A percentile compares a stretch with the other conserved stretches of the same genome.
Conservation (phyloP, 768 basidiomycete species). For the Mycena vitilis region DNA sequence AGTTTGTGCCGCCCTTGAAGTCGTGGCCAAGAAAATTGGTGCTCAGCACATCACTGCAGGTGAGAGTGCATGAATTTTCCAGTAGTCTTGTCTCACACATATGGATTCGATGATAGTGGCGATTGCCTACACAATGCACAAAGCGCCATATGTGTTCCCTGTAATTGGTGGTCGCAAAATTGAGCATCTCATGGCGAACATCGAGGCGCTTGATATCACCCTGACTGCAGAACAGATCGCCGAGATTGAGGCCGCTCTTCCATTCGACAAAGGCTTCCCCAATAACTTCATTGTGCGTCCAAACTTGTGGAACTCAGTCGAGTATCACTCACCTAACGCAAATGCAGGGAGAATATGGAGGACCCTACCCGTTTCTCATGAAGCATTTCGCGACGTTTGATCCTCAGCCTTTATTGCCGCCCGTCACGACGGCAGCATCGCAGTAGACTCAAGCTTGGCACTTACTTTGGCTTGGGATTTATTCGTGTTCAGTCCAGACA, state of each 20-base stretch:
- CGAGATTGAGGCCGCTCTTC: slow-evolving; percentile 47
- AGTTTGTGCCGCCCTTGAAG: slow-evolving; percentile 49
- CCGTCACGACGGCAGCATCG: background rate
- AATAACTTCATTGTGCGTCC: background rate
- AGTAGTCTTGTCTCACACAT: background rate
- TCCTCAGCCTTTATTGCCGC: slow-evolving; percentile 1
- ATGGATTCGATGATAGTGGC: background rate
- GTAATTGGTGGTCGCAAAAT: slow-evolving; percentile 54
- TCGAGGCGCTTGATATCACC: slow-evolving; percentile 53
- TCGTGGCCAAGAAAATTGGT: slow-evolving; percentile 54
- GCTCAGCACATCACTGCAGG: slow-evolving; percentile 42
- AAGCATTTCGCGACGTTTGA: background rate
- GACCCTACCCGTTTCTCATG: slow-evolving; percentile 5
- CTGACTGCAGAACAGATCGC: slow-evolving; percentile 51
- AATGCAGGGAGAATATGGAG: background rate
- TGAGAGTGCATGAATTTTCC: slow-evolving; percentile 8
- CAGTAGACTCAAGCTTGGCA: background rate
- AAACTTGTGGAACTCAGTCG: background rate
- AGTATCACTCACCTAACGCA: background rate
- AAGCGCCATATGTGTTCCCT: slow-evolving; percentile 56
- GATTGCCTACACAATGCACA: slow-evolving; percentile 48
- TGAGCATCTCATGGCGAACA: slow-evolving; percentile 54
- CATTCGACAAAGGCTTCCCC: slow-evolving; percentile 52
- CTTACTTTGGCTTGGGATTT: too few relatives aligned
- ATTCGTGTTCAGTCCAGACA: too few relatives aligned